Percentiles rank a stretch among this genome's conserved stretches.
These are phyloP conservation scores for Pythium biforme DNA, from an alignment of 352 stramenopile genomes.

Conservation along the genomic window DNA sequence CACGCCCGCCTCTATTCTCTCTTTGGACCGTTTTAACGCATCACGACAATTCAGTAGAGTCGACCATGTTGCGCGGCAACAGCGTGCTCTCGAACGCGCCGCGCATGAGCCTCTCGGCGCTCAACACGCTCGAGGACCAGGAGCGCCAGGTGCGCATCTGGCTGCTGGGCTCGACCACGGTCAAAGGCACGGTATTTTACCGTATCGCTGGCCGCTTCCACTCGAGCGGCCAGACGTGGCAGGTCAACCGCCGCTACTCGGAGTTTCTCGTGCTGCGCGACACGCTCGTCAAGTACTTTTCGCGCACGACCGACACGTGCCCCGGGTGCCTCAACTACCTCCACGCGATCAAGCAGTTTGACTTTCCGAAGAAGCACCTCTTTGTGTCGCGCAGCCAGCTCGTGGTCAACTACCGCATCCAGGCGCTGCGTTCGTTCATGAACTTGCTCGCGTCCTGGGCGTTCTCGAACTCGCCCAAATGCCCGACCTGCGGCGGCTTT, in stretches of 20 bases:
- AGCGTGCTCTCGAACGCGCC: constrained; percentile 21
- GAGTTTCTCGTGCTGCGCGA: constrained; percentile 78
- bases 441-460: constrained; percentile 79
- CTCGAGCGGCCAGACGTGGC: constrained; percentile 66
- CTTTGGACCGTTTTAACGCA: neutral
- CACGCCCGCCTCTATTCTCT: neutral
- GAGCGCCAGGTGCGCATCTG: constrained; percentile 62
- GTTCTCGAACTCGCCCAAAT: constrained; percentile 84
- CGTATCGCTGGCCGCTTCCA: constrained; percentile 67
- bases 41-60: neutral
- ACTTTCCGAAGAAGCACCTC: constrained; percentile 86
- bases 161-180: constrained; percentile 55
- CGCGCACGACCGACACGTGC: constrained; percentile 62
- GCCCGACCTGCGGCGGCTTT: constrained; percentile 76
- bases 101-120: constrained; percentile 53
- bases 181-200: constrained; percentile 64
- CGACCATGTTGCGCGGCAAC: constrained; percentile 28
- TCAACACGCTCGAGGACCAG: constrained; percentile 45
- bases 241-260: constrained; percentile 83
- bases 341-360: constrained; percentile 72
- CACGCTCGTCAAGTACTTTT: constrained; percentile 79
- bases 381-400: constrained; percentile 74
- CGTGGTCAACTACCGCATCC: constrained; percentile 84
- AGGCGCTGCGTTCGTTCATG: constrained; percentile 81
- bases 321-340: constrained; percentile 80